Evolutionary conservation across 1,284 basidiomycete genomes (phyloP), one percentile per base, ranked within the genome.

Genomic region (Microstroma glucosiphilum): DNA sequence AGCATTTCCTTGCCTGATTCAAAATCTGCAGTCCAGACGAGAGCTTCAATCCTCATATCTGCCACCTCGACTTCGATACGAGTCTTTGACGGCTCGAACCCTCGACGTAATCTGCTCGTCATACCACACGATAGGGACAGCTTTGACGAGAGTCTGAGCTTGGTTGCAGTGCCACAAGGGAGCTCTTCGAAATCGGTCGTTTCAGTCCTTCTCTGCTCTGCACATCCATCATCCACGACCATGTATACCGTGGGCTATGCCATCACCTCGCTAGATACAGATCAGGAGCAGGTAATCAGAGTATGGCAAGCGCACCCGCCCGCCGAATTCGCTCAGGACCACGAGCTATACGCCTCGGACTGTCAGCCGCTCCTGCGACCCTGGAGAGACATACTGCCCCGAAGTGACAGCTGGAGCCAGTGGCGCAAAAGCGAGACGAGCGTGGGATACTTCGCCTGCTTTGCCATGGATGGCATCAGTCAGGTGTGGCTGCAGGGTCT

Each of bases 251-350:
- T 54, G 21, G 51, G 17, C 17, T 54, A 48, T 12, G 43, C 3
- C 3, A 13, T 13, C 6, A 7, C 51, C 51, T 54, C 51, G 19
- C 46, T 48, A 48, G 46, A 48, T 23, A 54, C 51, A 25, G 51
- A 21, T 6, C 51, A 54, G 51, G 13, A 26, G 13, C 51, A 26
- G 21, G 19, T 25, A 19, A 23, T 25, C 6, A 19, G 19, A 17
- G 51, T 13, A 15, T 54, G 51, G 51, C 51, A 54, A 25, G 51
- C 21, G 6, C 51, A 54, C 26, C 21, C 21, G 21, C 51, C 51
- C 26, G 2, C 21, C 6, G 51, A 54, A 13, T 4, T 48, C 6
- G 17, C 43, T 21, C 43, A 21, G 17, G 30, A 37, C 30, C 30
- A 37, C 30, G 30, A 37, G 30, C 30, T 37, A 4, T 37, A 37